Percentiles rank a stretch among this genome's conserved stretches.
Evolutionary conservation across 2,329 filamentous ascomycete species (phyloP).

Genomic region (Ophiostoma australiae): DNA sequence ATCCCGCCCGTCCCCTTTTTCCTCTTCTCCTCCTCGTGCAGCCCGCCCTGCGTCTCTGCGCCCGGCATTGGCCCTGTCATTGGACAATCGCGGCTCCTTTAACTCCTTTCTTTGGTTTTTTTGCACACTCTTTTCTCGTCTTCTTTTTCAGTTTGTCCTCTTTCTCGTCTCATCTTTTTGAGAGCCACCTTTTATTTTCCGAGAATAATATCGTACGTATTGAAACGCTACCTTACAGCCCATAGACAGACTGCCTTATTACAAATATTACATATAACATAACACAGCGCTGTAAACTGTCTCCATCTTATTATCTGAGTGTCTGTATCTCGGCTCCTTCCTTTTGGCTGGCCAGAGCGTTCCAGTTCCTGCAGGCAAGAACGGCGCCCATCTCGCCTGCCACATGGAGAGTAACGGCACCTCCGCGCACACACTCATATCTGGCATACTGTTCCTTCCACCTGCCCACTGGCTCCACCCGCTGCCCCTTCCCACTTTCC

Average conservation of each 20-base stretch:
- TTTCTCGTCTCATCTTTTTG: not conserved
- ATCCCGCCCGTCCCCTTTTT: not conserved
- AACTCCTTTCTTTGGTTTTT: not conserved
- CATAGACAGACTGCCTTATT: not conserved
- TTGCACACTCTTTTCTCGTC: not conserved
- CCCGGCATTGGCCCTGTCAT: conserved; percentile 16
- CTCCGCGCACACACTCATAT: conserved; percentile 16
- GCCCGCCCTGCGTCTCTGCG: conserved; percentile 11
- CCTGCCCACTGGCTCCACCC: conserved; percentile 17
- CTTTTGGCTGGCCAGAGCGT: not conserved
- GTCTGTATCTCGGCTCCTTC: not conserved
- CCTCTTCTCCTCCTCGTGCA: conserved; percentile 12
- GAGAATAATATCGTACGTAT: not conserved
- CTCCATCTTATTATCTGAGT: not conserved
- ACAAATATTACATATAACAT: not conserved
- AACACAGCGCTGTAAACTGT: not conserved
- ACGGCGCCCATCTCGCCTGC: conserved; percentile 1
- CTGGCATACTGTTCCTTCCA: not conserved
- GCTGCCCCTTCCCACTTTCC: conserved; percentile 23
- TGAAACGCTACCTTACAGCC: not conserved
- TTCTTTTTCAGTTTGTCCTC: not conserved
- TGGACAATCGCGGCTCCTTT: conserved; percentile 19
- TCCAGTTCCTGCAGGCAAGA: not conserved
- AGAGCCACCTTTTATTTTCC: not conserved
- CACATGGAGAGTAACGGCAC: conserved; percentile 13